Base-by-base conservation (phyloP, 306 rosid genomes). In the Sicyos edulis region DNA sequence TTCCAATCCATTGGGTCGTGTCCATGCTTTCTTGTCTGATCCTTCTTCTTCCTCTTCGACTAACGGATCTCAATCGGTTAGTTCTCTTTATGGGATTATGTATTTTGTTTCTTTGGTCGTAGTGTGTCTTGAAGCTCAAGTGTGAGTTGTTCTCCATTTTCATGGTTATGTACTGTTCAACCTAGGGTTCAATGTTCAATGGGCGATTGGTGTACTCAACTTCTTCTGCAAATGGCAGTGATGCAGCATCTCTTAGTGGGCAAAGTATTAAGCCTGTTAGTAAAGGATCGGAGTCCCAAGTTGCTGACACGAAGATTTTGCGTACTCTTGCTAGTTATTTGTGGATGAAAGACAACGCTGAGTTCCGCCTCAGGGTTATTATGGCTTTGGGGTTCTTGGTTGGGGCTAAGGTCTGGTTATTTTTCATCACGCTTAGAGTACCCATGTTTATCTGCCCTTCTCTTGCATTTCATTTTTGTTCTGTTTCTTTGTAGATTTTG, bases 261-360 rank as follows among this genome's bases (percentile, higher is more conserved):
- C 74, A 76, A 34, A 74, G 70, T 37, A 66, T 17, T 69, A 76
- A 71, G 14, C 61, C 63, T 50, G 63, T 60, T 15, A 45, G 66
- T 3, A 82, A 85, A 54, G 75, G 54, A 56, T 29, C 81, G 8
- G 83, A 63, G 69, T 73, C 80, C 26, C 75, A 80, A 68, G 71
- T 82, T n/a, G 79, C 85, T 19, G 71, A 85, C 75, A 47, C 74
- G 8, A 86, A 85, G 83, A 93, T 93, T 71, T 86, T 93, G 49
- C 86, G 86, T 9, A 88, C 90, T 51, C 97, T 93, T 24, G 99
- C 91, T 13, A 76, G 95, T 76, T 93, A 90, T 83, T 75, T 93
- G 80, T 93, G 99, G 99, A 91, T 88, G 95, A 91, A 85, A 77
- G 97, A 91, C 59, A 91, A 88, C 70, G 74, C 49, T 0, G 97